Evolutionary conservation across 345 rosid species (phyloP), one percentile per base, ranked within the genome.

Genomic region (Salix purpurea): DNA sequence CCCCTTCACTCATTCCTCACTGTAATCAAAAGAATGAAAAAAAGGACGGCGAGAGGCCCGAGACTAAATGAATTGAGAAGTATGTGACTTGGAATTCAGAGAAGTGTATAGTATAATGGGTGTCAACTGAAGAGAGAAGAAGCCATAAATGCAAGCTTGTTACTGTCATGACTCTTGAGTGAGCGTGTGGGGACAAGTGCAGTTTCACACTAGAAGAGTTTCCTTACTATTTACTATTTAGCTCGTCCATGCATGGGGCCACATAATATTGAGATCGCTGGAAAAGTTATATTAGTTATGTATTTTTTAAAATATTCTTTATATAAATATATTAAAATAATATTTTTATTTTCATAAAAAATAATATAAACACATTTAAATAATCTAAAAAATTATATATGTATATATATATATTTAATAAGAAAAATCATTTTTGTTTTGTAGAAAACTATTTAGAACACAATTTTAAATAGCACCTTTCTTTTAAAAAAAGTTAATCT

Each of bases 1-100:
- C 83, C 69, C 82, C 81, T 70, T 82, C 89, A 74, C 69, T 83
- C 87, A 83, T 85, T 70, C 76, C 83, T 77, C 72, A 34, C 56
- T 69, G 21, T 48, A 67, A 62, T 24, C n/a, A 48, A 69, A 69
- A 7, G 58, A 19, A 62, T 52, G n/a, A 46, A 37, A 12, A 3
- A 65, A 34, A 58, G 13, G 34, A 24, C 56, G 34, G 7, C 23
- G 66, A 2, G 26, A 30, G 74, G 74, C 12, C 34, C 14, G 19
- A 11, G 16, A 19, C 8, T 21, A 67, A 28, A 32, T 2, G 37
- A 9, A 7, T 14, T 8, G 40, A 77, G 16, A 74, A 75, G 68
- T 6, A 64, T n/a, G 21, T n/a, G 56, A 40, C 76, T 46, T 46
- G 75, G 74, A 79, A 80, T 68, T 76, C 76, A 71, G 80, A 74